Evolutionary conservation across 768 basidiomycete genomes (phyloP), one percentile per base, ranked within the genome.

Genomic region (Gyrodon lividus): DNA sequence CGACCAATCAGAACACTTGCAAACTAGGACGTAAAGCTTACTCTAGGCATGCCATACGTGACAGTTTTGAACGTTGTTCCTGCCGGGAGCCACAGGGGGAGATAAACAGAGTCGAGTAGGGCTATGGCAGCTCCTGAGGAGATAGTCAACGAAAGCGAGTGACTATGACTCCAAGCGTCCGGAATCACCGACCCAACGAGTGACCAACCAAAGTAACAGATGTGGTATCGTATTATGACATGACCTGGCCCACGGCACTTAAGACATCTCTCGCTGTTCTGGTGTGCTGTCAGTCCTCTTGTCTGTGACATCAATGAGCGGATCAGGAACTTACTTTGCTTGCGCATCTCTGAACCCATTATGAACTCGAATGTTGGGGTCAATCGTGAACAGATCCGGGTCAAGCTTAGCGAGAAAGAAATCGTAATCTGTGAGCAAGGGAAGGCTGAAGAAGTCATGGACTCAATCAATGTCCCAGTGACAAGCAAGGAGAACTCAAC

Each of bases 131-230:
- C 77, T 30, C 52, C 52, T 53, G 24, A 9, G 13, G 9, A 24
- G n/a, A n/a, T 37, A 8, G 16, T 47, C 22, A 43, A 24, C 2
- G 23, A 24, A 28, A 31, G 35, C 17, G 5, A 30, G 14, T 45
- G 31, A 28, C n/a, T n/a, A n/a, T n/a, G n/a, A 14, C 12, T 26
- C 23, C 6, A 28, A 13, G 13, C 22, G 6, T 7, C 17, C 19
- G 14, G 13, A 16, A 12, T 24, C 24, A 43, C 52, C 33, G 23
- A 53, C 73, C 77, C 6, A 80, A 65, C 5, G 74, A 74, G 55
- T 76, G 78, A 0, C 77, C 76, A 38, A 76, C 72, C 20, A 77
- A 49, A 2, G 75, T 70, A 26, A 80, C 73, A 22, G 65, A 56
- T 1, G 51, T 72, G 14, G 72, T 57, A 1, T 57, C 57, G 48